Evolutionary conservation across 164 flowering plant genomes (phyloP), one percentile per base, ranked within the genome.

Genomic region (Euptelea pleiosperma): DNA sequence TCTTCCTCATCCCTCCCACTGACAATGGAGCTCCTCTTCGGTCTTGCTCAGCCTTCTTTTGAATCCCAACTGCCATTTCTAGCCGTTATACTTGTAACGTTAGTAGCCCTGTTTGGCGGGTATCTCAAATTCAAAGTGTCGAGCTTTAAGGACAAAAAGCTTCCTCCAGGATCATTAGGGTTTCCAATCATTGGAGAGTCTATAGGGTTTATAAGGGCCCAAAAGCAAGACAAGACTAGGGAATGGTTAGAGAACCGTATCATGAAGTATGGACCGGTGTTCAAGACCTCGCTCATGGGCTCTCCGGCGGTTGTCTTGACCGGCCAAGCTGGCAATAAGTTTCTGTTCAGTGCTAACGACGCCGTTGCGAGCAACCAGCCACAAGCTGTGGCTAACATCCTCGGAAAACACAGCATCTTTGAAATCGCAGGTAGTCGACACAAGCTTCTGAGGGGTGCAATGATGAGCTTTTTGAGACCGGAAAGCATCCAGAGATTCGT

Each of bases 161-260:
- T 67, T 11, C 75, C 75, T 1, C 61, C 61, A 36, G 75, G 75
- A 9, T 67, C 70, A 16, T 11, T 63, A 1, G 78, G 78, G 11
- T 50, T 60, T 16, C 75, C 78, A 1, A 8, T 70, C 4, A 31
- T 74, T 29, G 78, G 78, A 16, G 72, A 74, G 57, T 21, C 72
- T 0, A 16, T 74, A 14, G 51, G 75, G 51, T 67, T 74, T 24
- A 31, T 70, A 1, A 47, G 41, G 21, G 70, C 75, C 10, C 69
- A 57, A 10, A 55, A 39, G 31, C 40, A 57, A 14, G 60, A 74
- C 55, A 39, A 49, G 41, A 57, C 52, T 6, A 15, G 10, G 1
- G 43, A 70, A 49, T 74, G 74, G 75, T 11, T 74, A 2, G 45
- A 49, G 19, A 39, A 40, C 12, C 63, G 68, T 14, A n/a, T 66